A percentile compares a stretch with the other conserved stretches of the same genome.
phyloP scores from a whole-genome alignment of 2,329 filamentous ascomycete species.

The Aspergillus fumigatiaffinis region DNA sequence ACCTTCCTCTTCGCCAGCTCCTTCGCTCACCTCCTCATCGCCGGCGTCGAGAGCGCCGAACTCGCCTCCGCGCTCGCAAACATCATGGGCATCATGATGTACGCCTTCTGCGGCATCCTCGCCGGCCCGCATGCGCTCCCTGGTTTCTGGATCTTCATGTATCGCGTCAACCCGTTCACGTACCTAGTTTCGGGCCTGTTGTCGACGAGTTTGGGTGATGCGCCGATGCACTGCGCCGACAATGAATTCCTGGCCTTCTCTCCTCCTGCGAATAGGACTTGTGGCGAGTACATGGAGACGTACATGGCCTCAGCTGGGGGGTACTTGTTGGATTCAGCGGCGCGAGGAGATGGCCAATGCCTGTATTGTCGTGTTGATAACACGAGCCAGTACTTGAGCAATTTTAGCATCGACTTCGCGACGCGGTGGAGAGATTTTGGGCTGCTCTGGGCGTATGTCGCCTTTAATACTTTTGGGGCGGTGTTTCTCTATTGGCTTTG shows the following conservation, averaged over 20 bases:
- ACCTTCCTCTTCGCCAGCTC: constrained; percentile 66
- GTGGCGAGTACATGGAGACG: neutral
- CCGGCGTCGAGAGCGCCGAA: constrained; percentile 21
- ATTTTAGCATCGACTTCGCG: neutral
- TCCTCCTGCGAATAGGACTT: neutral
- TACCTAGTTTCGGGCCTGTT: constrained; percentile 16
- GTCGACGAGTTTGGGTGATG: neutral
- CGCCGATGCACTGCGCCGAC: neutral
- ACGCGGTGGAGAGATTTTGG: neutral
- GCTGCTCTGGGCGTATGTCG: constrained; percentile 21
- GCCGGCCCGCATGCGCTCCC: neutral
- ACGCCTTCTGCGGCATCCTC: constrained; percentile 7
- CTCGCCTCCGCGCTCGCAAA: neutral
- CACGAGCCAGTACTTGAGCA: neutral
- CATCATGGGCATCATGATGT: constrained; percentile 2
- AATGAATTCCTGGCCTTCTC: neutral
- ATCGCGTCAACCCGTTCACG: constrained; percentile 10
- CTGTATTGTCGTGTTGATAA: neutral
- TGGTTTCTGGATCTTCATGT: constrained; percentile 7
- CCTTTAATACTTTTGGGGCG: constrained; percentile 20
- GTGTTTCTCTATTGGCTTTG: constrained; percentile 7
- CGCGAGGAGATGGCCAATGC: neutral
- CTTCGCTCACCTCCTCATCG: constrained; percentile 67
- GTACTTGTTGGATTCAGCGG: neutral
- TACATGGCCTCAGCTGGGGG: neutral